Evolutionary conservation across 257 asterid genomes (phyloP).

Genomic region (Rhazya stricta): DNA sequence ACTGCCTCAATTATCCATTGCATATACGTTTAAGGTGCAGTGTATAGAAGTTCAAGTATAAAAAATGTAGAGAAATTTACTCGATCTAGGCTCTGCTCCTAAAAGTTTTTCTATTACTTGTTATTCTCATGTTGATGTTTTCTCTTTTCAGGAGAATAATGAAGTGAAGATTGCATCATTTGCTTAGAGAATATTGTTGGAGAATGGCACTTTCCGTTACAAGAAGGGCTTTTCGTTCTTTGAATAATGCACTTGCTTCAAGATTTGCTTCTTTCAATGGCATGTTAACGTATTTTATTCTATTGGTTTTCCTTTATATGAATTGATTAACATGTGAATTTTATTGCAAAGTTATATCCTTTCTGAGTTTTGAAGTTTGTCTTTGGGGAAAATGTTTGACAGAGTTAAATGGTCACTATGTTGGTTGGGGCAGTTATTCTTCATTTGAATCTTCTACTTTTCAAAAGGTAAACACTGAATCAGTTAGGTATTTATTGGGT

Average conservation of each 20-base stretch:
- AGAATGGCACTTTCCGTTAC: constrained; percentile 24
- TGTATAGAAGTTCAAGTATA: no score
- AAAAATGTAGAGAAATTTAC: not conserved
- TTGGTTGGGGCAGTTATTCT: constrained; percentile 16
- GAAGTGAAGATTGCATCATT: not conserved
- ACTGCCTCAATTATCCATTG: no score
- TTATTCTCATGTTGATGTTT: not conserved
- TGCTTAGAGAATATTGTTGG: constrained; percentile 1
- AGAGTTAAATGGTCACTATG: constrained; percentile 16
- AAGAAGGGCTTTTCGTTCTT: constrained; percentile 28
- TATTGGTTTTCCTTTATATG: no score
- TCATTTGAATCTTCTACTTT: constrained; percentile 26
- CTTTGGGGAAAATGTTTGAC: not conserved
- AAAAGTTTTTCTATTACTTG: not conserved
- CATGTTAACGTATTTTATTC: no score
- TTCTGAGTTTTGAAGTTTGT: constrained; percentile 3
- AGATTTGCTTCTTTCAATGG: constrained; percentile 4
- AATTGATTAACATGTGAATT: no score
- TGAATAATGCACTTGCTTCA: constrained; percentile 24
- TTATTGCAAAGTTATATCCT: not conserved
- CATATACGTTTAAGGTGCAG: no score
- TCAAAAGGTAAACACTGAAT: constrained; percentile 23
- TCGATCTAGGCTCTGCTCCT: not conserved
- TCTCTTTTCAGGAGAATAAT: constrained; percentile 14
- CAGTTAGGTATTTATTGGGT: not conserved